Base-by-base conservation (phyloP, 805 yeast species). In the Metschnikowia aberdeeniae region DNA sequence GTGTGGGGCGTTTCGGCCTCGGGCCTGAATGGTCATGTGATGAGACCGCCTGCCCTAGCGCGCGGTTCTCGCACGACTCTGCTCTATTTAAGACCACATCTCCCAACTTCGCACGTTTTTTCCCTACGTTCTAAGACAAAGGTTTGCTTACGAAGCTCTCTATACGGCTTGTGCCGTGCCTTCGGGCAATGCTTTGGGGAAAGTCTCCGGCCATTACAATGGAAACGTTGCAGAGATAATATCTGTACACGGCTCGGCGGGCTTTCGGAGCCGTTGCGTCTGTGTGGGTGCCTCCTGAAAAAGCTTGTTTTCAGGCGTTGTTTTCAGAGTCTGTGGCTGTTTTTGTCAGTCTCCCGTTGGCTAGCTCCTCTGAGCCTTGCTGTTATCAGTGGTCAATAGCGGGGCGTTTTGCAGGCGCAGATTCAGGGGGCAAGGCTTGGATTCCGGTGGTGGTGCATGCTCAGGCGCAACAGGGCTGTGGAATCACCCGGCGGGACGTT, bases 61-160 rank as follows among this genome's bases (percentile, higher is more conserved):
- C 34, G 34, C 11, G 40, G 42, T 31, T 4, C 19, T 42, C 43
- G 45, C 50, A 47, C 50, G 50, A 43, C 50, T 27, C 38, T 32
- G 28, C 30, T 13, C 42, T 40, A 40, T 40, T 20, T 31, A 40
- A 40, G 26, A 37, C 24, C 7, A 19, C n/a, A 19, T 12, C 38
- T 27, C 40, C 22, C 35, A 17, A 8, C 11, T 20, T 6, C 35
- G 34, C 42, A 22, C 29, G 40, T 50, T 54, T 59, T 55, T 55
- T 58, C 69, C 55, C 58, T 60, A 75, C 80, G 75, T 77, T 73
- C 85, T 79, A 81, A 81, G 74, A 62, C 77, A 66, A 82, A 82
- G 87, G 82, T 80, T 82, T 82, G 86, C 81, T 81, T 63, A 77
- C 88, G 82, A 82, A 82, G 87, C 82, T 66, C 65, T 64, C 87